These are phyloP conservation scores for Brachypodium distachyon DNA, from an alignment of 202 grass and related monocot genomes.

Conservation along the genomic window DNA sequence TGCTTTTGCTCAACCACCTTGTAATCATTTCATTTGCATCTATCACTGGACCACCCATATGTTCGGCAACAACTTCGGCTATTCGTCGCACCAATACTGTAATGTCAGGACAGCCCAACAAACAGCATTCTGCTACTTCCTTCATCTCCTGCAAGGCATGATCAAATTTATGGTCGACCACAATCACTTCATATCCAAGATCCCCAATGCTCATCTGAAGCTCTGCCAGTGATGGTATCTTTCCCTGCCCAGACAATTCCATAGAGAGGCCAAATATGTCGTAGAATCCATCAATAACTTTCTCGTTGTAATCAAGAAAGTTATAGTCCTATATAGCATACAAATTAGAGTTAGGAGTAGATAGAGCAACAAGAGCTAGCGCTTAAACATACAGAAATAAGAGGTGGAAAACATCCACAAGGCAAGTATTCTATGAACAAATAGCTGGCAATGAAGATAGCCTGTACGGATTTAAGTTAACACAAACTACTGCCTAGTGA, in stretches of 20 bases:
- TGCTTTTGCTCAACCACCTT: constrained; percentile 75
- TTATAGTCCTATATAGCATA: constrained; percentile 53
- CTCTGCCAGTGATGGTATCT: constrained; percentile 59
- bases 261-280: constrained; percentile 59
- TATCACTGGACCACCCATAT: constrained; percentile 88
- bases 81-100: constrained; percentile 63
- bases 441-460: background rate
- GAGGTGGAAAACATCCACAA: background rate
- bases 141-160: constrained; percentile 66
- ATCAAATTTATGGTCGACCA: constrained; percentile 70
- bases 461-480: background rate
- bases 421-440: background rate
- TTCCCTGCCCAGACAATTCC: constrained; percentile 39
- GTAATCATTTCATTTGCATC: constrained; percentile 77
- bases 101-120: constrained; percentile 61
- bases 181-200: constrained; percentile 90
- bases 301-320: constrained; percentile 88
- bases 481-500: background rate
- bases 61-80: constrained; percentile 70
- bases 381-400: background rate
- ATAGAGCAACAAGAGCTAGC: background rate
- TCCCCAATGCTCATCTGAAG: constrained; percentile 80
- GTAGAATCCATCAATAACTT: constrained; percentile 86
- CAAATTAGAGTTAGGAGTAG: constrained; percentile 3
- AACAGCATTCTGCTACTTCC: constrained; percentile 71